These are phyloP conservation scores for Amanita muscaria DNA, from an alignment of 768 basidiomycete genomes.

Conservation along the genomic window DNA sequence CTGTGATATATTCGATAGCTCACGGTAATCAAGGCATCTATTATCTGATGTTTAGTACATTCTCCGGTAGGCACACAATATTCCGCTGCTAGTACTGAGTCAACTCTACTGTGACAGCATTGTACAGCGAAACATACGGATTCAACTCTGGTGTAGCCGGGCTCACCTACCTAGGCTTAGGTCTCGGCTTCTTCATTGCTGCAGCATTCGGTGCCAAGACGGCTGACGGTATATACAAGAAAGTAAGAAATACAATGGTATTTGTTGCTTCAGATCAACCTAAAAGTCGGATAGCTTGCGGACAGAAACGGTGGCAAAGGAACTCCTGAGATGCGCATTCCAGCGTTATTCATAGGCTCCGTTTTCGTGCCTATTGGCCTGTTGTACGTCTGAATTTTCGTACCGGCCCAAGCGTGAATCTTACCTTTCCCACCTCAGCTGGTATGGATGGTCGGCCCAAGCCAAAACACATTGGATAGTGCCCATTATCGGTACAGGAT, in stretches of 20 bases:
- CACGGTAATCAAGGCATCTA: constrained; percentile 36
- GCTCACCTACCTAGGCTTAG: constrained; percentile 45
- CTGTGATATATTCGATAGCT: not conserved
- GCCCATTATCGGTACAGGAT: constrained; percentile 58
- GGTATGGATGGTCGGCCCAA: constrained; percentile 82
- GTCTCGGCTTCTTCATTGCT: constrained; percentile 44
- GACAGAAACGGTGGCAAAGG: constrained; percentile 50
- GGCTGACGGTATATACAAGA: constrained; percentile 38
- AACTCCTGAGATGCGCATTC: constrained; percentile 74
- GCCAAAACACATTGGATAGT: constrained; percentile 64
- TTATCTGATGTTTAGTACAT: constrained; percentile 67
- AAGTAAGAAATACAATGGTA: constrained; percentile 24
- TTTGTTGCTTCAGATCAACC: not conserved
- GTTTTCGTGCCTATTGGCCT: constrained; percentile 61
- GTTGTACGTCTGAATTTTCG: constrained; percentile 36
- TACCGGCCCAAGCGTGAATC: constrained; percentile 7
- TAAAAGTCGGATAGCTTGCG: constrained; percentile 30
- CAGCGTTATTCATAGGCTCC: constrained; percentile 61
- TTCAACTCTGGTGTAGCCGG: constrained; percentile 48
- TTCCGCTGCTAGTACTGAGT: not conserved
- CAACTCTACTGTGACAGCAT: constrained; percentile 18
- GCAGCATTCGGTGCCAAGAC: constrained; percentile 40
- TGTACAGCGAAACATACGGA: constrained; percentile 42
- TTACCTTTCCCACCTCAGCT: constrained; percentile 23
- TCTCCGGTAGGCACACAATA: constrained; percentile 49